A percentile compares a stretch with the other conserved stretches of the same genome.
These are phyloP conservation scores for Tetrapisispora fleetii DNA, from an alignment of 805 yeast genomes.

Conservation along the genomic window DNA sequence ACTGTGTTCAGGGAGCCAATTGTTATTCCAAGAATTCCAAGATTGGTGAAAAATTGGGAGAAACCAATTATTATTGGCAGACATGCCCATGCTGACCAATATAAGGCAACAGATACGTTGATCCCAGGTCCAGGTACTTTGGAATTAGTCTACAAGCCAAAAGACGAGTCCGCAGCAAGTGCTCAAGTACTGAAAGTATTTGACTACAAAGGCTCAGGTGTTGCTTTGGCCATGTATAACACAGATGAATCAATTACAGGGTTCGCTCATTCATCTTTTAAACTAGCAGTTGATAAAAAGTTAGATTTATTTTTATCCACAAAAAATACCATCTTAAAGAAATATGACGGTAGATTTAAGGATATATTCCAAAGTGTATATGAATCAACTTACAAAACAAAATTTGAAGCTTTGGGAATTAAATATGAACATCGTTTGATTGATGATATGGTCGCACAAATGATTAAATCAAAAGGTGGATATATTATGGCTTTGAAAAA, in stretches of 20 bases:
- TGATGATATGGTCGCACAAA: constrained; percentile 85
- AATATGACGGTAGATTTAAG: constrained; percentile 74
- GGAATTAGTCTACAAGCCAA: constrained; percentile 57
- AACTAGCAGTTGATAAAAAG: constrained; percentile 55
- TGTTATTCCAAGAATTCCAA: constrained; percentile 66
- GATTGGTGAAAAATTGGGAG: constrained; percentile 72
- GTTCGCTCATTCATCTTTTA: constrained; percentile 73
- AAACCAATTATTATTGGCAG: constrained; percentile 78
- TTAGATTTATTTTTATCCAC: constrained; percentile 62
- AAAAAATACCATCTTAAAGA: constrained; percentile 72
- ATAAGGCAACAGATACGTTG: constrained; percentile 67
- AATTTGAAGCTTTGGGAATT: constrained; percentile 52
- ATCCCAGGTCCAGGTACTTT: constrained; percentile 53
- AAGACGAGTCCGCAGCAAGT: constrained; percentile 39
- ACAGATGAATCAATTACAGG: constrained; percentile 69
- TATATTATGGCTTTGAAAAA: constrained; percentile 72
- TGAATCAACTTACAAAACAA: constrained; percentile 43
- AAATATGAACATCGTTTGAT: constrained; percentile 75
- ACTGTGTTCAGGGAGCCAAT: constrained; percentile 81
- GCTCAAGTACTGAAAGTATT: constrained; percentile 35
- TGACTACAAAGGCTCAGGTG: constrained; percentile 52
- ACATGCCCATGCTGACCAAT: constrained; percentile 81
- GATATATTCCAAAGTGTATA: constrained; percentile 66
- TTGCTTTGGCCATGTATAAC: constrained; percentile 75
- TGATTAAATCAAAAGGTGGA: constrained; percentile 79